Base-by-base conservation (phyloP, 768 basidiomycete species). In the Lactarius trivialis region DNA sequence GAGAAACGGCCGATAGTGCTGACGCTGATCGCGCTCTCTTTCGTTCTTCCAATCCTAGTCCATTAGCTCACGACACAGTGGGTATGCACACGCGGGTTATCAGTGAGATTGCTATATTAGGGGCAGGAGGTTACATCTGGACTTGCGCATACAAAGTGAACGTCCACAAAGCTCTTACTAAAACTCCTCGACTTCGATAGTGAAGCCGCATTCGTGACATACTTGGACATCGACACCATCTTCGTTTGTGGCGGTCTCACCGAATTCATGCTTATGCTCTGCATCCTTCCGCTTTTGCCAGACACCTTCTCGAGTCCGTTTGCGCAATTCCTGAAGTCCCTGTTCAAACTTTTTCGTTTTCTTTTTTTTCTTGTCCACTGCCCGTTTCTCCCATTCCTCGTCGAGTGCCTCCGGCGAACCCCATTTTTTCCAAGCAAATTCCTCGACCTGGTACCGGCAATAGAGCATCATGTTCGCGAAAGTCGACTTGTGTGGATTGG, bases 391-490 rank as follows among this genome's bases (percentile, higher is more conserved):
- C 73, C 86, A 98, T 71, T 98, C 96, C 7, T 80, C 81, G 69
- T 98, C 96, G 53, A 99, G 74, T 11, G 85, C 92, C 72, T 97
- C 94, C 9, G 91, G 81, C 1, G 93, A 91, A 0, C 93, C 95
- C 97, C 97, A 99, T 75, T 99, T 99, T 71, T 91, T 87, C 89
- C 88, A 97, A 5, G 97, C 96, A 74, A 95, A 98, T 50, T 87
- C 91, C 73, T 99, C 97, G 2, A 97, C 92, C 73, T 98, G 96
- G 70, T 78, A 88, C 36, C 97, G 85, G 5, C 98, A 79, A 75
- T 90, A 98, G 24, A 99, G 81, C 97, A 98, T 98, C 97, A 98
- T 98, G 78, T 98, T 99, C 37, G 91, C 90, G 71, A 91, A 98
- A 0, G 92, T 95, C 12, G 93, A 89, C 66, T 91, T 89, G 76